Evolutionary conservation across 2,329 filamentous ascomycete genomes (phyloP).

Genomic region (Achaetomium macrosporum): DNA sequence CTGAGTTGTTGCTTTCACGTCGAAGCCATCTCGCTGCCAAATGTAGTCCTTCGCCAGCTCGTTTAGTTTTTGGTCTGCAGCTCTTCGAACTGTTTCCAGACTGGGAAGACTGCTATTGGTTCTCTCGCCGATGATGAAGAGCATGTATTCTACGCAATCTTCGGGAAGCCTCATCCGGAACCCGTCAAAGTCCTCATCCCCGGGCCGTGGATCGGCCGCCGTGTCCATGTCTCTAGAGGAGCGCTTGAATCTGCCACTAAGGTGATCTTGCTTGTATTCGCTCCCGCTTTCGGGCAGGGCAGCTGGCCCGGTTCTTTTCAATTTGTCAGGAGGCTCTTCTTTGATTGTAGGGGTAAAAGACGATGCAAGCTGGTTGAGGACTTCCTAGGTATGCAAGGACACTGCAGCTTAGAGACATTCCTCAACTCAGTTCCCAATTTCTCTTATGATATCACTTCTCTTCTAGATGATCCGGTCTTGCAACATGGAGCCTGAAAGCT

Average conservation of each 20-base stretch:
- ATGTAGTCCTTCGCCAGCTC: slow-evolving; percentile 77
- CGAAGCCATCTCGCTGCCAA: slow-evolving; percentile 84
- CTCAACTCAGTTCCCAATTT: no score
- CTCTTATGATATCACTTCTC: no score
- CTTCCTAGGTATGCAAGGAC: no score
- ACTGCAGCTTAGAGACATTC: no score
- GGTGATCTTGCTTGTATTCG: no score
- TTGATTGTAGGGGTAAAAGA: no score
- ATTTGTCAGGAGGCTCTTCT: no score
- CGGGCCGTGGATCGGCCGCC: slow-evolving; percentile 21
- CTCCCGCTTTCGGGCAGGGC: background rate
- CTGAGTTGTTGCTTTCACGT: slow-evolving; percentile 57
- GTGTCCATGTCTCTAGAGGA: slow-evolving; percentile 11
- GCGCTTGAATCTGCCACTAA: background rate
- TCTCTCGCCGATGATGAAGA: slow-evolving; percentile 62
- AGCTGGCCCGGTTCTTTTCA: background rate
- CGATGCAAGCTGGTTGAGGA: no score
- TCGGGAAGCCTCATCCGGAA: slow-evolving; percentile 55
- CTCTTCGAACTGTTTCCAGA: slow-evolving; percentile 67
- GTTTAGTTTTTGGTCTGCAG: slow-evolving; percentile 56
- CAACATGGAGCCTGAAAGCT: no score
- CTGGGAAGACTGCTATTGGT: slow-evolving; percentile 49
- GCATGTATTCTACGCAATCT: slow-evolving; percentile 77
- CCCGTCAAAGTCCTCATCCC: slow-evolving; percentile 26
- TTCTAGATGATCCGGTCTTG: no score